These are phyloP conservation scores for Solanum lycopersicoides DNA, from an alignment of 257 asterid species.

Conservation along the genomic window DNA sequence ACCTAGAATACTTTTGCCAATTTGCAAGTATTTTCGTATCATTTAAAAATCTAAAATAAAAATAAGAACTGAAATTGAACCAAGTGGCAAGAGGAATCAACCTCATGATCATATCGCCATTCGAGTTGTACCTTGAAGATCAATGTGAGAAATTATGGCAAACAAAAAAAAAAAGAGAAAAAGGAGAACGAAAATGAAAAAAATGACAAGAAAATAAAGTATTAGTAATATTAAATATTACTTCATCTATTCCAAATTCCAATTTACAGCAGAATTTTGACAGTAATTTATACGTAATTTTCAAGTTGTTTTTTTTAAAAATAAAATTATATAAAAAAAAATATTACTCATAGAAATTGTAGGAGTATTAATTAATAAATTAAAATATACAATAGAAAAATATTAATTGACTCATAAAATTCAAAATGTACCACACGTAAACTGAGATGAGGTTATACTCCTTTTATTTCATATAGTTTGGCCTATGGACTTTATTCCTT, in stretches of 20 bases:
- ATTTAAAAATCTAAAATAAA: not conserved
- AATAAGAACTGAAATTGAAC: not conserved
- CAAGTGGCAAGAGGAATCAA: not conserved
- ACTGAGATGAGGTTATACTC: not conserved
- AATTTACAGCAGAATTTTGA: not conserved
- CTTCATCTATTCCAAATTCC: not conserved
- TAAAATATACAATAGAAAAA: too few species aligned
- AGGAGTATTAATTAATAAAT: too few species aligned
- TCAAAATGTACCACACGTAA: too few species aligned
- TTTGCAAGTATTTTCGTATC: not conserved
- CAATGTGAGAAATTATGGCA: not conserved
- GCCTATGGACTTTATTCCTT: too few species aligned
- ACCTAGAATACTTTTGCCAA: not conserved
- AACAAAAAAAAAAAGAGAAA: not conserved
- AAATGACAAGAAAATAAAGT: not conserved
- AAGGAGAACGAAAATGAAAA: not conserved
- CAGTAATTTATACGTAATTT: too few species aligned
- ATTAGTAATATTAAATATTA: too few species aligned
- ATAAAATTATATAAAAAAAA: too few species aligned
- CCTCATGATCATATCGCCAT: not conserved
- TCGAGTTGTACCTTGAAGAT: not conserved
- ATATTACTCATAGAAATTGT: too few species aligned
- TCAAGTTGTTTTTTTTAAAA: not conserved
- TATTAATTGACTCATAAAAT: too few species aligned
- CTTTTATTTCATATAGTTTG: too few species aligned